phyloP scores from a whole-genome alignment of 1,284 basidiomycete genomes.

The Trichosporon sp. region DNA sequence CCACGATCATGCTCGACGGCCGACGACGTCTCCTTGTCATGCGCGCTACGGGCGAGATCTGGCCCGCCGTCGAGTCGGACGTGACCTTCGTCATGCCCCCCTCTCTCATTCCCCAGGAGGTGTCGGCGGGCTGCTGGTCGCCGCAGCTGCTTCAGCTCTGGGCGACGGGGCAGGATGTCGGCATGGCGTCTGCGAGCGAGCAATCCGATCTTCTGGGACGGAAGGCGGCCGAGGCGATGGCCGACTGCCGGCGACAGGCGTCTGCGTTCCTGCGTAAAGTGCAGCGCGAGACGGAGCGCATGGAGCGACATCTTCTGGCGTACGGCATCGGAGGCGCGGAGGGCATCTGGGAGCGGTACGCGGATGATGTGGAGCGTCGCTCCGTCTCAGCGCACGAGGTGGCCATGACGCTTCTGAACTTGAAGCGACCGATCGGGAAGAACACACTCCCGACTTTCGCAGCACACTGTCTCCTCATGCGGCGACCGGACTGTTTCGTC shows the following conservation, averaged over 20 bases:
- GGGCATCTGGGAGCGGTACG: slow-evolving; percentile 42
- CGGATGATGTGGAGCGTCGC: slow-evolving; percentile 28
- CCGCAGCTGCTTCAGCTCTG: slow-evolving; percentile 38
- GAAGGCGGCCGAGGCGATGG: slow-evolving; percentile 34
- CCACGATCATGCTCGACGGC: slow-evolving; percentile 38
- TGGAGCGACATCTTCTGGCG: slow-evolving; percentile 36
- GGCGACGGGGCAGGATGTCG: slow-evolving; percentile 33
- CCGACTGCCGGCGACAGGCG: slow-evolving; percentile 43
- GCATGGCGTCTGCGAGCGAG: slow-evolving; percentile 11
- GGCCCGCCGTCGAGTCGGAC: slow-evolving; percentile 49
- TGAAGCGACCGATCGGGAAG: slow-evolving; percentile 28
- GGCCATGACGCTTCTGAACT: slow-evolving; percentile 38
- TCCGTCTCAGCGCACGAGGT: slow-evolving; percentile 42
- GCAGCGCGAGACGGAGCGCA: slow-evolving; percentile 48
- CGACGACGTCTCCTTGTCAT: slow-evolving; percentile 45
- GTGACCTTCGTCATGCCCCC: slow-evolving; percentile 54
- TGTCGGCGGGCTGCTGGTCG: slow-evolving; percentile 39
- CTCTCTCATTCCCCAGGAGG: slow-evolving; percentile 36
- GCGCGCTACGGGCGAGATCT: slow-evolving; percentile 45
- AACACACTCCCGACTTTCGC: slow-evolving; percentile 61
- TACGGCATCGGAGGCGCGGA: slow-evolving; percentile 42
- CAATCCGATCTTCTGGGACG: slow-evolving; percentile 20
- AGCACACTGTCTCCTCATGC: slow-evolving; percentile 75
- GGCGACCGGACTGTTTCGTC: slow-evolving; percentile 66
- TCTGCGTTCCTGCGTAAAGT: slow-evolving; percentile 46